Percentiles rank a stretch among this genome's conserved stretches.
Evolutionary conservation across 768 basidiomycete genomes (phyloP).

Genomic region (Coprinopsis sp.): DNA sequence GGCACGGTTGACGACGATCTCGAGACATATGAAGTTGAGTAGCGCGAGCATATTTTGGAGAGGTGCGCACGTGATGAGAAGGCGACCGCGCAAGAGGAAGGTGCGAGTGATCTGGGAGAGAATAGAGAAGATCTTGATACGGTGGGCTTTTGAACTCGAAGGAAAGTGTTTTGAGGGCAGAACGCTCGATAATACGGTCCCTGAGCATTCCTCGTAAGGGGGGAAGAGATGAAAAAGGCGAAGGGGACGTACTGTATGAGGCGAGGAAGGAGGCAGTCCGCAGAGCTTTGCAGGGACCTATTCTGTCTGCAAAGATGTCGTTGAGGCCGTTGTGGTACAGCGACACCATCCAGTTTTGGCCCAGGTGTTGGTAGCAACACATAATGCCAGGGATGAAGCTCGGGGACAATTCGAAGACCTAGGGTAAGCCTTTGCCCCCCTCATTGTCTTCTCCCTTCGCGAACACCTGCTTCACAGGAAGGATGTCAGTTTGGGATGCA

Average conservation of each 20-base stretch:
- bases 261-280: conserved; percentile 98
- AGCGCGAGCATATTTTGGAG: conserved; percentile 91
- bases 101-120: conserved; percentile 90
- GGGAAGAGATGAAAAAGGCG: too few relatives aligned
- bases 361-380: conserved; percentile 93
- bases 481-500: conserved; percentile 1
- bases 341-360: conserved; percentile 96
- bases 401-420: conserved; percentile 92
- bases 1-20: conserved; percentile 86
- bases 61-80: conserved; percentile 96
- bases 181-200: conserved; percentile 88
- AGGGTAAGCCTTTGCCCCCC: conserved; percentile 81
- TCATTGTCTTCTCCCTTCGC: conserved; percentile 83
- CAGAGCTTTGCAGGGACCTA: conserved; percentile 98
- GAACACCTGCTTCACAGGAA: conserved; percentile 64
- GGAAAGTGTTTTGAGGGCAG: conserved; percentile 87
- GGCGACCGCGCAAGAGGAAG: conserved; percentile 81
- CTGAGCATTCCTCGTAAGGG: too few relatives aligned
- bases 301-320: conserved; percentile 96
- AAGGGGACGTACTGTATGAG: conserved; percentile 94
- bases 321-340: conserved; percentile 95
- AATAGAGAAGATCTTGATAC: conserved; percentile 98
- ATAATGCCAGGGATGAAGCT: conserved; percentile 86
- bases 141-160: conserved; percentile 99
- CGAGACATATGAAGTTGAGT: conserved; percentile 94